phyloP scores from a whole-genome alignment of 306 rosid genomes.

The Hylodesmum podocarpum region DNA sequence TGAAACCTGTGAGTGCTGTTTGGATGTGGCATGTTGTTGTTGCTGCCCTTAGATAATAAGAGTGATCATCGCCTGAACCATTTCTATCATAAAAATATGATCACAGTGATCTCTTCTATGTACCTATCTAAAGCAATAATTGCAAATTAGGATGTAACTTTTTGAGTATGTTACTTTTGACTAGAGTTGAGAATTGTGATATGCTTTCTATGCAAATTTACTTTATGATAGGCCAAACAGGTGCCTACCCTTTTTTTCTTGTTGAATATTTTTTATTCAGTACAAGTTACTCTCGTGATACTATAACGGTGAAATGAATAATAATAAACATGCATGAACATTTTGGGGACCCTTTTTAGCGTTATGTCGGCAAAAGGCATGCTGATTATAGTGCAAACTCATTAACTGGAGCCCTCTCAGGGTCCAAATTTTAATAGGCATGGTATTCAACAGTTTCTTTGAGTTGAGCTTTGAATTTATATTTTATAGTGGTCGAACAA shows the following conservation, averaged over 20 bases:
- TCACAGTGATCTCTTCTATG: background rate
- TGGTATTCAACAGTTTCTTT: slow-evolving; percentile 25
- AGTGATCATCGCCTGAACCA: background rate
- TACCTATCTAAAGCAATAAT: background rate
- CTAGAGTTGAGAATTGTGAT: slow-evolving; percentile 25
- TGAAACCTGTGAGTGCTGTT: slow-evolving; percentile 38
- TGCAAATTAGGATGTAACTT: slow-evolving; percentile 3
- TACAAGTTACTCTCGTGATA: slow-evolving; percentile 1
- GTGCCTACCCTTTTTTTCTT: background rate
- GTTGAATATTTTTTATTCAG: slow-evolving; percentile 15
- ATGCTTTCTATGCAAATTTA: slow-evolving; percentile 3
- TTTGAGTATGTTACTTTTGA: slow-evolving; percentile 37
- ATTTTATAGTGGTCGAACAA: background rate
- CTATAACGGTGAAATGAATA: slow-evolving; percentile 31
- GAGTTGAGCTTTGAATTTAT: slow-evolving; percentile 1
- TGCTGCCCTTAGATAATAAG: background rate
- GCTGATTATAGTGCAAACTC: slow-evolving; percentile 15
- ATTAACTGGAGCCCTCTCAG: slow-evolving; percentile 33
- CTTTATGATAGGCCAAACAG: slow-evolving; percentile 33
- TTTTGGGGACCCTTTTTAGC: slow-evolving; percentile 14
- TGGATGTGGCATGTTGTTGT: slow-evolving; percentile 31
- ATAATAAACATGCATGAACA: slow-evolving; percentile 10
- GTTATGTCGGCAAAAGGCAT: slow-evolving; percentile 33
- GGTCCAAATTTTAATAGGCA: slow-evolving; percentile 19
- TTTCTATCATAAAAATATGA: background rate